Evolutionary conservation across 345 rosid species (phyloP).

Genomic region (Anastatica hierochuntica): DNA sequence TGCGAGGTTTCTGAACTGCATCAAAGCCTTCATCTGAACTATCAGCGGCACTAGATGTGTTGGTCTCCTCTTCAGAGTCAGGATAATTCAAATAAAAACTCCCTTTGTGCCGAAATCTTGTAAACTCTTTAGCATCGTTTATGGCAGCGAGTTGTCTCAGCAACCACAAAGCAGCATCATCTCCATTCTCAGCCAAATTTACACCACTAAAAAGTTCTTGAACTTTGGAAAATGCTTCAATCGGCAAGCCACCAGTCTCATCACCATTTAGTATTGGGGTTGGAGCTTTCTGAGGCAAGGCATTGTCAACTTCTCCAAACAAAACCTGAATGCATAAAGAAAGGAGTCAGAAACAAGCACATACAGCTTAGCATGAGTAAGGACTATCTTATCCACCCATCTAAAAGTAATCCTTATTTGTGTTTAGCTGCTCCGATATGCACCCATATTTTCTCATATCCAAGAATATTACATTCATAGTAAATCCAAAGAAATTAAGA

Average conservation of each 20-base stretch:
- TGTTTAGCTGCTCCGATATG: neutral
- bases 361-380: neutral
- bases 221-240: conserved; percentile 95
- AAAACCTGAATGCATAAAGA: conserved; percentile 50
- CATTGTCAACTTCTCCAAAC: conserved; percentile 81
- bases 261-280: conserved; percentile 69
- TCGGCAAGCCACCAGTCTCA: conserved; percentile 94
- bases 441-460: conserved; percentile 9
- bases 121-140: conserved; percentile 68
- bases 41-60: conserved; percentile 84
- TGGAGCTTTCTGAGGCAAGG: conserved; percentile 56
- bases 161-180: conserved; percentile 92
- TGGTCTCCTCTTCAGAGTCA: conserved; percentile 91
- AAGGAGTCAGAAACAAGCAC: conserved; percentile 13
- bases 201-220: conserved; percentile 89
- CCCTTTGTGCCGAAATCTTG: conserved; percentile 61
- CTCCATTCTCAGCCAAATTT: conserved; percentile 78
- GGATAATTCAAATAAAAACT: conserved; percentile 54
- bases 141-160: conserved; percentile 84
- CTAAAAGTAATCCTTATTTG: neutral
- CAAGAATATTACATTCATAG: neutral
- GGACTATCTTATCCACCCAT: no score
- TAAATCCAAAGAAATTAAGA: neutral
- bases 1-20: conserved; percentile 31
- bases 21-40: conserved; percentile 94